A percentile compares a stretch with the other conserved stretches of the same genome.
These are phyloP conservation scores for Cydonia oblonga DNA, from an alignment of 331 rosid genomes.

Conservation along the genomic window DNA sequence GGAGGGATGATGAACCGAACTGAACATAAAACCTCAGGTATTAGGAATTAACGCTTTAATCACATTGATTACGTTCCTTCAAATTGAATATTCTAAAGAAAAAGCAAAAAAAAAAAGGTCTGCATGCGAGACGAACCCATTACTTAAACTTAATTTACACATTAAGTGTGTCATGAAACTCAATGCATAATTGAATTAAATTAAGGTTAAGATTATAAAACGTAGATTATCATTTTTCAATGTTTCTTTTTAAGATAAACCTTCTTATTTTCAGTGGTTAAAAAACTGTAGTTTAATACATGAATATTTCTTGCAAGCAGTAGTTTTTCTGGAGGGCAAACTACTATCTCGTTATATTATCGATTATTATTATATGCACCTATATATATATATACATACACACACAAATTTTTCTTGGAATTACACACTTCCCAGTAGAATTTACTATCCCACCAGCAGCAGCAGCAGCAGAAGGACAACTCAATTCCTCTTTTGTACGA, in stretches of 20 bases:
- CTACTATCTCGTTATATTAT: no score
- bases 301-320: no score
- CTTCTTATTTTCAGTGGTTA: no score
- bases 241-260: no score
- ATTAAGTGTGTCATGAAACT: neutral
- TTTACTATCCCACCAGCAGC: neutral
- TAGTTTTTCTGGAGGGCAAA: no score
- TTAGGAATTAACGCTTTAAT: neutral
- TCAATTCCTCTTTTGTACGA: slow-evolving; percentile 35
- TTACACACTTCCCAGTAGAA: slow-evolving; percentile 16
- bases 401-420: slow-evolving; percentile 13
- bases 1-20: neutral
- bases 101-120: neutral
- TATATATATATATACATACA: no score
- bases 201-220: neutral
- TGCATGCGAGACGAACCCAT: neutral
- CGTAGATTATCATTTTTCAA: neutral
- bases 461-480: slow-evolving; percentile 17
- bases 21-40: neutral
- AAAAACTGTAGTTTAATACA: no score
- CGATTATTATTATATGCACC: no score
- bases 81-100: neutral
- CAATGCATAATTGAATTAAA: neutral
- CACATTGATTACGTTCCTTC: neutral
- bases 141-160: neutral